These are phyloP conservation scores for Tuber indicum DNA, from an alignment of 495 filamentous ascomycete genomes.

Conservation along the genomic window DNA sequence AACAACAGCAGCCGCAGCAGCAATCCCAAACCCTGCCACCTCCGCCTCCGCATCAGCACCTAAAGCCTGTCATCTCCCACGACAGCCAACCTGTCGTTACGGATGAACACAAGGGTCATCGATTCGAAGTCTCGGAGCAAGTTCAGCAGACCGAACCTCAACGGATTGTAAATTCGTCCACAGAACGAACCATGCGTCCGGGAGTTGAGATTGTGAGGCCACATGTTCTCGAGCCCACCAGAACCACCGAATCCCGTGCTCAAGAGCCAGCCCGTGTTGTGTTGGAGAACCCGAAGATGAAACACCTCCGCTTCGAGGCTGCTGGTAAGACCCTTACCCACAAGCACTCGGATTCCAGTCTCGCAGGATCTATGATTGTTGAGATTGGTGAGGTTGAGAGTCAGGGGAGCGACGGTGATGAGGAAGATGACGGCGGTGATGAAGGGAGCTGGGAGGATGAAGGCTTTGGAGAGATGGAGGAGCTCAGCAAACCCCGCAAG, in stretches of 20 bases:
- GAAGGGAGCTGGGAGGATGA: slow-evolving; percentile 41
- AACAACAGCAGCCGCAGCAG: slow-evolving; percentile 27
- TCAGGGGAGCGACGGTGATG: slow-evolving; percentile 15
- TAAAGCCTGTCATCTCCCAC: slow-evolving; percentile 6
- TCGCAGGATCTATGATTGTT: slow-evolving; percentile 41
- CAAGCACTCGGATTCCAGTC: slow-evolving; percentile 31
- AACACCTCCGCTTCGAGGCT: slow-evolving; percentile 39
- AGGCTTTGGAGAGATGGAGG: slow-evolving; percentile 34
- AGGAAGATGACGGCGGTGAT: slow-evolving; percentile 20
- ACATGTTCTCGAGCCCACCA: slow-evolving; percentile 25
- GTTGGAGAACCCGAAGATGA: slow-evolving; percentile 31
- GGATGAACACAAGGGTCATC: slow-evolving; percentile 27
- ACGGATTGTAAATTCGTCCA: slow-evolving; percentile 30
- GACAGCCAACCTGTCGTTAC: slow-evolving; percentile 10
- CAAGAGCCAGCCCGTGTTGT: slow-evolving; percentile 21
- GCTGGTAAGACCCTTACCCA: slow-evolving; percentile 20
- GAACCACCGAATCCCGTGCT: slow-evolving; percentile 21
- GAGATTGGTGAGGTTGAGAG: slow-evolving; percentile 31
- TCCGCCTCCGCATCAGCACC: neutral
- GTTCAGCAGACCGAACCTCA: slow-evolving; percentile 32
- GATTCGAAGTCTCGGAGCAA: slow-evolving; percentile 24
- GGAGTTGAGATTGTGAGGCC: slow-evolving; percentile 38
- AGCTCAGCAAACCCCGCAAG: slow-evolving; percentile 36
- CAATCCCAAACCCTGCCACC: slow-evolving; percentile 15
- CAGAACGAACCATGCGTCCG: slow-evolving; percentile 36